Conservation (phyloP, 345 rosid species). For the Eucalyptus caleyi region DNA sequence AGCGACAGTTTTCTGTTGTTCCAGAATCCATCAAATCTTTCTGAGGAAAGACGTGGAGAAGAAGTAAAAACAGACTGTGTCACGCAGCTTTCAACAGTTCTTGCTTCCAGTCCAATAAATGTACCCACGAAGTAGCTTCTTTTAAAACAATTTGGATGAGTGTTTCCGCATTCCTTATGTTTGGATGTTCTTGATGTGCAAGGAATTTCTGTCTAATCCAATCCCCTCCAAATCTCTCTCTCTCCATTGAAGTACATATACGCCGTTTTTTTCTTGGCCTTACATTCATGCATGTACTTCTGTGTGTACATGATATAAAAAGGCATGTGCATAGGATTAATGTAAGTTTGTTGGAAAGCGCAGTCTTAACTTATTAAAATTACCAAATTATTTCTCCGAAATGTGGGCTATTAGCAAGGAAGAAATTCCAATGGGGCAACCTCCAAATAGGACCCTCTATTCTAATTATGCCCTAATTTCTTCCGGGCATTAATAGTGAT, state of each 20-base stretch:
- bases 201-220: background rate
- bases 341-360: background rate
- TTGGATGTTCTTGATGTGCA: background rate
- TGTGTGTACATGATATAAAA: background rate
- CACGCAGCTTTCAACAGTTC: background rate
- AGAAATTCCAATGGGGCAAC: background rate
- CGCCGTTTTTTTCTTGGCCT: background rate
- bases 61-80: constrained; percentile 24
- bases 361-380: background rate
- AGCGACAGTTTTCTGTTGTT: constrained; percentile 7
- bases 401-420: background rate
- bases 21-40: constrained; percentile 14
- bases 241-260: background rate
- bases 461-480: background rate
- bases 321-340: background rate
- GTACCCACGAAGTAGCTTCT: background rate
- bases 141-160: background rate
- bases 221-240: background rate
- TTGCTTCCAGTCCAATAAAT: background rate
- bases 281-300: background rate
- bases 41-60: constrained; percentile 30
- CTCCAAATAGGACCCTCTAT: background rate
- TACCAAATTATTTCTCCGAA: background rate
- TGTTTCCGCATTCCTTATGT: background rate
- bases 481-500: background rate